Evolutionary conservation across 2,329 filamentous ascomycete species (phyloP).

Genomic region (Neofusicoccum laricinum): DNA sequence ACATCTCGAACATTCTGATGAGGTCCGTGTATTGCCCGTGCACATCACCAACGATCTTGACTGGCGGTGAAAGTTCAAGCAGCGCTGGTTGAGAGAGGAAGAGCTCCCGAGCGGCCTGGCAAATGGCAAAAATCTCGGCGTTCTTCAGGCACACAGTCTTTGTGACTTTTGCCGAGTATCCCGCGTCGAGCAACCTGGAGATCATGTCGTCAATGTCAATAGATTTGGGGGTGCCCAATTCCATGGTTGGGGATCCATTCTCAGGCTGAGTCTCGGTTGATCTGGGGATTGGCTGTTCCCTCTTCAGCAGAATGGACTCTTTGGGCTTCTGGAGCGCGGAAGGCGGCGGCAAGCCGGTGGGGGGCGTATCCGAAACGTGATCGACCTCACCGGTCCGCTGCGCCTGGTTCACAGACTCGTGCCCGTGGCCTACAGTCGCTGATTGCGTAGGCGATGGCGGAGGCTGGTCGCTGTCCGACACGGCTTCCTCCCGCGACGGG

Average conservation of each 20-base stretch:
- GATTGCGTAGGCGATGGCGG: slow-evolving; percentile 89
- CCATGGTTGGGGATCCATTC: slow-evolving; percentile 57
- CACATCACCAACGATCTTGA: slow-evolving; percentile 97
- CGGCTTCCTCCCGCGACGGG: slow-evolving; percentile 37
- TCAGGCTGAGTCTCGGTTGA: slow-evolving; percentile 41
- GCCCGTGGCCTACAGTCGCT: slow-evolving; percentile 66
- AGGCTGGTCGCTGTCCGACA: slow-evolving; percentile 38
- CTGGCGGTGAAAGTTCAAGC: slow-evolving; percentile 86
- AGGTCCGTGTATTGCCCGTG: slow-evolving; percentile 96
- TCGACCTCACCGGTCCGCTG: slow-evolving; percentile 89
- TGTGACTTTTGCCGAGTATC: slow-evolving; percentile 93
- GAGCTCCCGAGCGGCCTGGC: slow-evolving; percentile 80
- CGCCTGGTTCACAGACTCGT: slow-evolving; percentile 75
- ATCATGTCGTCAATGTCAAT: slow-evolving; percentile 98
- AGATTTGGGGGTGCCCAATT: slow-evolving; percentile 86
- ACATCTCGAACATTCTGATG: slow-evolving; percentile 98
- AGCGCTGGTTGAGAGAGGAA: slow-evolving; percentile 90
- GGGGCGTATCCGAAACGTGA: slow-evolving; percentile 87
- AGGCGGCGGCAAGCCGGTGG: slow-evolving; percentile 56
- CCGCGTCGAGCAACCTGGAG: slow-evolving; percentile 86
- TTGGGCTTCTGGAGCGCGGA: slow-evolving; percentile 68
- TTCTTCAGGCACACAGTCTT: slow-evolving; percentile 98
- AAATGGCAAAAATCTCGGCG: slow-evolving; percentile 93
- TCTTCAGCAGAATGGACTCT: slow-evolving; percentile 85
- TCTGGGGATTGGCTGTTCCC: slow-evolving; percentile 67